Conservation (phyloP, 306 rosid genomes). For the Quillaja saponaria region DNA sequence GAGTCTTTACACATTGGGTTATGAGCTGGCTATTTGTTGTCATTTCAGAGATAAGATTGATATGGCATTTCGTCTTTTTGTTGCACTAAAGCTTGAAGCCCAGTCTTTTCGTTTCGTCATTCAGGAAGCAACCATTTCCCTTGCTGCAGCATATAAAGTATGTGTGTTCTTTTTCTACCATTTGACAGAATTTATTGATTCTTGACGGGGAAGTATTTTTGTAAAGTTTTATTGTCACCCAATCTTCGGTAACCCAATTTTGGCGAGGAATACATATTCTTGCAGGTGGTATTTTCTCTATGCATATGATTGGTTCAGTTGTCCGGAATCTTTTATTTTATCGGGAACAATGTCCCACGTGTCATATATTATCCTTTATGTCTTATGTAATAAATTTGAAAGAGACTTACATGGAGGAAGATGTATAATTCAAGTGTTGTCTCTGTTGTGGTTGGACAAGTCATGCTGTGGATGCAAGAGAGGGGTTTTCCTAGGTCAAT, state of each 20-base stretch:
- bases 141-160: conserved; percentile 86
- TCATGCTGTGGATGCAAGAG: too few species aligned
- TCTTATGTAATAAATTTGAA: too few species aligned
- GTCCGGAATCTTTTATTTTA: too few species aligned
- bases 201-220: conserved; percentile 9
- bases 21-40: conserved; percentile 19
- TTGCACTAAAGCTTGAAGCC: conserved; percentile 71
- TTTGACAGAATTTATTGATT: conserved; percentile 25
- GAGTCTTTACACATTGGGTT: conserved; percentile 18
- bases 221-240: conserved; percentile 7
- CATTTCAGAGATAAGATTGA: conserved; percentile 74
- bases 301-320: neutral
- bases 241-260: conserved; percentile 24
- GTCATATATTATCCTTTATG: too few species aligned
- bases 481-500: too few species aligned
- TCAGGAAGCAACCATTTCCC: conserved; percentile 90
- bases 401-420: too few species aligned
- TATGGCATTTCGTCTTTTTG: conserved; percentile 85
- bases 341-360: too few species aligned
- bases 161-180: conserved; percentile 20
- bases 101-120: conserved; percentile 75
- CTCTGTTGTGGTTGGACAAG: too few species aligned
- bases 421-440: too few species aligned
- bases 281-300: neutral
- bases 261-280: too few species aligned